Evolutionary conservation across 179 eudicot genomes (phyloP).

Genomic region (Drosera spatulata): DNA sequence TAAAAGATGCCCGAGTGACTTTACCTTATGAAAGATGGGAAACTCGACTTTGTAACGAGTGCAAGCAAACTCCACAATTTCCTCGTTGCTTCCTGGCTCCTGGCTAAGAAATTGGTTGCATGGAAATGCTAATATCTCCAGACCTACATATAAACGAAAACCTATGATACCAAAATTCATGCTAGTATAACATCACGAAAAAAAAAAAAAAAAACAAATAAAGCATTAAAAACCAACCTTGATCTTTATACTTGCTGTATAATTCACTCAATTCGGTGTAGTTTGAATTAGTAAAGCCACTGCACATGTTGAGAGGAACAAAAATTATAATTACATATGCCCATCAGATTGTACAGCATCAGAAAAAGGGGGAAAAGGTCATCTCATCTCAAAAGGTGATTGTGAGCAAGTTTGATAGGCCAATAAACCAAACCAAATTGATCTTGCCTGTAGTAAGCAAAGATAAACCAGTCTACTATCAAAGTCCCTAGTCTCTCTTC

Average conservation of each 20-base stretch:
- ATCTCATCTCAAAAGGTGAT: no score
- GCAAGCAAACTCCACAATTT: slow-evolving; percentile 77
- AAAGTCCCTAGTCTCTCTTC: no score
- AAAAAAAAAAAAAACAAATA: background rate
- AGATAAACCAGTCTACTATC: no score
- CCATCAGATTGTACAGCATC: background rate
- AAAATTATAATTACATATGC: background rate
- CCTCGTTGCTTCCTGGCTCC: slow-evolving; percentile 81
- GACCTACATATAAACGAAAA: slow-evolving; percentile 26
- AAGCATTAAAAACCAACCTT: slow-evolving; percentile 30
- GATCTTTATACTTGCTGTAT: slow-evolving; percentile 64
- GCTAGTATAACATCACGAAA: background rate
- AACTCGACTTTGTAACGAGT: slow-evolving; percentile 93
- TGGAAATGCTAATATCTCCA: slow-evolving; percentile 89
- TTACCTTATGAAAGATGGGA: slow-evolving; percentile 85
- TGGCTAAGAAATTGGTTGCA: slow-evolving; percentile 86
- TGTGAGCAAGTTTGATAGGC: no score
- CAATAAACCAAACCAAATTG: no score
- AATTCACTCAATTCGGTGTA: slow-evolving; percentile 63
- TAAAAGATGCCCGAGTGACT: background rate
- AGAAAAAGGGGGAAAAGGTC: background rate
- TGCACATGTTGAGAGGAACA: slow-evolving; percentile 16
- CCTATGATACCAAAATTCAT: background rate
- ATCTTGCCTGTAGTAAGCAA: no score
- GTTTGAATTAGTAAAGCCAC: slow-evolving; percentile 83